phyloP scores from a whole-genome alignment of 306 rosid genomes.

The Prosopis cineraria region DNA sequence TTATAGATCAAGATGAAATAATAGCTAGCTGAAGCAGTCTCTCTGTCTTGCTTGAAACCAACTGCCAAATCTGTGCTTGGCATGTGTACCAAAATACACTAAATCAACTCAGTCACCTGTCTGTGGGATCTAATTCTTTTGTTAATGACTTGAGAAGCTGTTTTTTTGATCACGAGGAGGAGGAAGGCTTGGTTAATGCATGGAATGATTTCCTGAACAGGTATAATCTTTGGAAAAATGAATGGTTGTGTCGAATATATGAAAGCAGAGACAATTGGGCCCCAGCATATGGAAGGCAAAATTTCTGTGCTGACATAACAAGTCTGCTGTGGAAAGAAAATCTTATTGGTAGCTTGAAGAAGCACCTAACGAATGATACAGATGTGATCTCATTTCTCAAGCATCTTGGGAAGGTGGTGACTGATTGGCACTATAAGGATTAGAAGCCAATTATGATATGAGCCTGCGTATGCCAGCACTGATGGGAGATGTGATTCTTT shows the following conservation, averaged over 20 bases:
- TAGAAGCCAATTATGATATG: conserved; percentile 59
- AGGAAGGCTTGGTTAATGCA: conserved; percentile 55
- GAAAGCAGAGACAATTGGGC: conserved; percentile 60
- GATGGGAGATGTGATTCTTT: conserved; percentile 56
- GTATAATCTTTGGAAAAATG: conserved; percentile 55
- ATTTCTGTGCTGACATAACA: conserved; percentile 55
- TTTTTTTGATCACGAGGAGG: conserved; percentile 54
- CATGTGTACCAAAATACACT: conserved; percentile 58
- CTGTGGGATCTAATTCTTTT: conserved; percentile 42
- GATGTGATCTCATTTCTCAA: conserved; percentile 50
- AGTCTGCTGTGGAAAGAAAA: conserved; percentile 40
- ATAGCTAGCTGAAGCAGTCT: conserved; percentile 48
- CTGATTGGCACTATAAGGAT: conserved; percentile 60
- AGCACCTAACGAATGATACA: conserved; percentile 45
- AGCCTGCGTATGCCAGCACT: conserved; percentile 48
- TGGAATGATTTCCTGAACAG: conserved; percentile 54
- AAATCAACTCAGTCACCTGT: conserved; percentile 43
- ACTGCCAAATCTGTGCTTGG: conserved; percentile 55
- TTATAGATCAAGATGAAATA: conserved; percentile 49
- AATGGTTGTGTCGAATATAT: conserved; percentile 46
- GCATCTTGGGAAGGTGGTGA: conserved; percentile 51
- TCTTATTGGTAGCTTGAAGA: conserved; percentile 47
- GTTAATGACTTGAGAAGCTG: conserved; percentile 50
- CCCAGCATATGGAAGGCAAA: conserved; percentile 44
- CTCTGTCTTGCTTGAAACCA: conserved; percentile 36